Evolutionary conservation across 352 stramenopile genomes (phyloP).

Genomic region (Globisporangium iwayamae): DNA sequence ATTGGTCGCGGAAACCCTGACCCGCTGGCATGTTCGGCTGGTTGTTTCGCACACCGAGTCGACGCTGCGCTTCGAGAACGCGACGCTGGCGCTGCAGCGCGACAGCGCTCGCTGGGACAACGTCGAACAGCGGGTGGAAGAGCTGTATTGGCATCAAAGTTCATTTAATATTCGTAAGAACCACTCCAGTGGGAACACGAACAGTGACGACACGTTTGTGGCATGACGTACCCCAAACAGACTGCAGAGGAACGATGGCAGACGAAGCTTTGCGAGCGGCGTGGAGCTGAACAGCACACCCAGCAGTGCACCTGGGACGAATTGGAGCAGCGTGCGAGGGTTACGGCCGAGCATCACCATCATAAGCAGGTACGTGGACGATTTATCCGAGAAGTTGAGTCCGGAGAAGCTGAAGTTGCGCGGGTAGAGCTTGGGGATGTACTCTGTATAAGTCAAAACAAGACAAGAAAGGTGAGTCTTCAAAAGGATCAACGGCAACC

Average conservation of each 20-base stretch:
- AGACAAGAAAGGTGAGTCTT: not conserved
- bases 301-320: constrained; percentile 54
- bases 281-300: constrained; percentile 69
- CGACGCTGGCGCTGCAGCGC: constrained; percentile 72
- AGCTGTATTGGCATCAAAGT: constrained; percentile 19
- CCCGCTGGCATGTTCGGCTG: constrained; percentile 24
- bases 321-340: constrained; percentile 47
- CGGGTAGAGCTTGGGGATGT: constrained; percentile 71
- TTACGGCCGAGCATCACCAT: constrained; percentile 70
- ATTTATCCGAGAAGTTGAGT: constrained; percentile 84
- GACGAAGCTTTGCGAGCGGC: constrained; percentile 60
- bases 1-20: constrained; percentile 79
- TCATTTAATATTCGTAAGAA: not conserved
- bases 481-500: not conserved
- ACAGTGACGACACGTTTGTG: too few species aligned
- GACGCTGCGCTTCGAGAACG: constrained; percentile 63
- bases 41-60: constrained; percentile 52
- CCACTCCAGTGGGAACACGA: not conserved
- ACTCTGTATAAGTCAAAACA: constrained; percentile 37
- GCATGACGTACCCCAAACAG: constrained; percentile 43
- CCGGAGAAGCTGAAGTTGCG: constrained; percentile 55
- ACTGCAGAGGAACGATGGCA: constrained; percentile 68
- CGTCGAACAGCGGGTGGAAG: constrained; percentile 74
- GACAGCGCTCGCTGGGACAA: constrained; percentile 61
- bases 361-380: constrained; percentile 67